Base-by-base conservation (phyloP, 306 rosid genomes). In the Cucumis hystrix region DNA sequence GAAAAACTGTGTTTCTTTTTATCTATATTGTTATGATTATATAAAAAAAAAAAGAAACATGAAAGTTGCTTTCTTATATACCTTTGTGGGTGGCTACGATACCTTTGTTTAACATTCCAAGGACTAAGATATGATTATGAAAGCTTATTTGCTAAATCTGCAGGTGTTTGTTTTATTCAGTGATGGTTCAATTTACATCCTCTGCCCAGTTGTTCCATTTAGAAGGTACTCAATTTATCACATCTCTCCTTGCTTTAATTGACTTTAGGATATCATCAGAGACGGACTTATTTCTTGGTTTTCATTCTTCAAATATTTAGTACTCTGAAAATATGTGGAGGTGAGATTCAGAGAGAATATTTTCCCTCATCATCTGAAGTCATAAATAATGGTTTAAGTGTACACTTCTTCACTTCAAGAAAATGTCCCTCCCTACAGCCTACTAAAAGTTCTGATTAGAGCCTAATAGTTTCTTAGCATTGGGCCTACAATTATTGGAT, bases 161-260 rank as follows among this genome's bases (percentile, higher is more conserved):
- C 97, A 95, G 99, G 98, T 95, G 85, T 95, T 92, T 83, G 60
- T 92, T 84, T 84, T 87, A 85, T 95, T 88, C 84, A 84, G 85
- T 20, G 91, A 95, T 83, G 97, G 99, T 83, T 84, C 96, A 78
- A 76, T 87, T 79, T 95, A 86, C 81, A 85, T 91, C 81, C 91
- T 92, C 73, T 95, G 99, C 84, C 98, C 98, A 3, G 74, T 95
- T 79, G 92, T 89, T 87, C 97, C 97, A 78, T 95, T 95, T 88
- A 97, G 93, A 86, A 91, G 99, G 99, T 95, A 90, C 81, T 79
- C 69, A 55, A 58, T 56, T 43, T 55, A 69, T 84, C 70, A 33
- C 63, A 55, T 25, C 62, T 49, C 39, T 23, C 55, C 55, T 62
- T 14, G 67, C 37, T 28, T 59, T 23, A 25, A 59, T 8, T 15